Evolutionary conservation across 257 asterid species (phyloP), one percentile per base, ranked within the genome.

Genomic region (Anisodus tanguticus): DNA sequence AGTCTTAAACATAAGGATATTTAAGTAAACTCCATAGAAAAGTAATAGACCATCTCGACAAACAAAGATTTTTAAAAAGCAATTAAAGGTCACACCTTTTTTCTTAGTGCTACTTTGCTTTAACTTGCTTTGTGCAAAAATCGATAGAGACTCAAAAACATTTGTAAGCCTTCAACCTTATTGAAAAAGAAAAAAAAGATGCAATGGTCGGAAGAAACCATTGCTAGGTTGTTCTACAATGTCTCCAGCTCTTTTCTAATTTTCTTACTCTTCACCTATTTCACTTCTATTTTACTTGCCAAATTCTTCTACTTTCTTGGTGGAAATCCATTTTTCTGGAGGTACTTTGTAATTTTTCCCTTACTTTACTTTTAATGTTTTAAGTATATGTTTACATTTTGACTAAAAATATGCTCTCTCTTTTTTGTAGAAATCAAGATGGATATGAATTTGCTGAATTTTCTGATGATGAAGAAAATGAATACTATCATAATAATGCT

Each of bases 151-250:
- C 84, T 83, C 88, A 79, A 82, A 86, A 77, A 22, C 26, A 64
- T 53, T 77, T 53, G 82, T 53, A 53, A 16, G 8, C 6, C 63
- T 76, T 76, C 60, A 74, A 47, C 60, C 45, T 22, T 74, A 22
- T 74, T 82, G 85, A 19, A 26, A 62, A 17, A 16, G 7, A 26
- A 31, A 88, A 89, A 85, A 79, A 90, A 91, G 88, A 94, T 95
- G 99, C 93, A 91, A 91, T 93, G 92, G 85, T 90, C 90, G 70
- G 84, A 87, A 85, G 93, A 90, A 87, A 87, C 94, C 59, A 88
- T 92, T 87, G 91, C 89, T 85, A 86, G 90, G 76, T 89, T 95
- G 90, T 95, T 95, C 95, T 92, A 94, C 89, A 91, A 91, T 89
- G 85, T 89, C 87, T 95, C 99, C 0, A 79, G 88, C 88, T 91